Evolutionary conservation across 163 green algal genomes (phyloP).

Genomic region (Scenedesmus sp.): DNA sequence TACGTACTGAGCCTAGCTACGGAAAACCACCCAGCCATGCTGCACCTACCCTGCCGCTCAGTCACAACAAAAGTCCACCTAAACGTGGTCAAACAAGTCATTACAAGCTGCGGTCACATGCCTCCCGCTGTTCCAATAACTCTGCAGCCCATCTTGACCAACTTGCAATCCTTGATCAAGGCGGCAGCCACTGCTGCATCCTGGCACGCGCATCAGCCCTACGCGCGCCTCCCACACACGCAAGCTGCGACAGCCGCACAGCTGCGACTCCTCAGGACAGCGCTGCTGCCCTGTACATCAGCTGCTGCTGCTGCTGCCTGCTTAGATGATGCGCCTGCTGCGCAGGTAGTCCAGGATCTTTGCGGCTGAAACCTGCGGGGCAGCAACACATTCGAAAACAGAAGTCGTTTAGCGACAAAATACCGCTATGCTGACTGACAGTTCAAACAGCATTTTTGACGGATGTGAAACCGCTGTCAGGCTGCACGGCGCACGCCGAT

Average conservation of each 20-base stretch:
- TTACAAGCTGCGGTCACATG: not conserved
- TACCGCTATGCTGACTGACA: no score
- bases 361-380: constrained; percentile 71
- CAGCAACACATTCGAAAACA: constrained; percentile 46
- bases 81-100: not conserved
- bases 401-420: not conserved
- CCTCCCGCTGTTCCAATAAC: no score
- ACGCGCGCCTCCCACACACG: not conserved
- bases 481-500: no score
- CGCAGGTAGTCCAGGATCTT: constrained; percentile 84
- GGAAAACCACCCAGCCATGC: not conserved
- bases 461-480: no score
- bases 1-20: not conserved
- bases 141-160: no score
- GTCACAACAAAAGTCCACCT: not conserved
- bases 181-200: no score
- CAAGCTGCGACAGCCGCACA: not conserved
- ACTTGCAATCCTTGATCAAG: no score
- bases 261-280: not conserved
- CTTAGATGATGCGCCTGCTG: constrained; percentile 73
- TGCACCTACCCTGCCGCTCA: not conserved
- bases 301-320: not conserved
- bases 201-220: no score
- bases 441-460: no score
- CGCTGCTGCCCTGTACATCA: not conserved